Percentiles rank a stretch among this genome's conserved stretches.
phyloP scores from a whole-genome alignment of 306 rosid genomes.

The Hylodesmum podocarpum region DNA sequence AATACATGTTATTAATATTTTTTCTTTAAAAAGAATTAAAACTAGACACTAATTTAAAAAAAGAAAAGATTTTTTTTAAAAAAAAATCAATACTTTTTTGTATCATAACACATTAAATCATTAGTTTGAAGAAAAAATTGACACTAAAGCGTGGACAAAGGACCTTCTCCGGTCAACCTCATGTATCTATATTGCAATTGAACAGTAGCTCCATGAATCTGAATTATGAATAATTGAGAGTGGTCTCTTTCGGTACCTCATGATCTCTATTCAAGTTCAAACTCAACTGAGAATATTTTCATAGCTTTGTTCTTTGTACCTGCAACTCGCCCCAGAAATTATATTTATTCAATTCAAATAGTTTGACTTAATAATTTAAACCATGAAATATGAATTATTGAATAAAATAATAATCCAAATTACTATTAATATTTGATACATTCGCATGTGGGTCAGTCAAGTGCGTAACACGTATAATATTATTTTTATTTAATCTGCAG shows the following conservation, averaged over 20 bases:
- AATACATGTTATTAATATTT: not conserved
- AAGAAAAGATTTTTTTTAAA: not conserved
- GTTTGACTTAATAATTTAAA: too few relatives aligned
- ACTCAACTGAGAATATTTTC: not conserved
- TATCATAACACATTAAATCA: not conserved
- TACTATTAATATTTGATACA: not conserved
- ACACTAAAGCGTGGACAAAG: not conserved
- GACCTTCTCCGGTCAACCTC: not conserved
- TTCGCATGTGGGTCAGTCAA: not conserved
- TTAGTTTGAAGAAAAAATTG: not conserved
- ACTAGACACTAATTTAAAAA: not conserved
- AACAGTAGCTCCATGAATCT: not conserved
- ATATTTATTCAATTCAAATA: not conserved
- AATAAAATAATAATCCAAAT: not conserved
- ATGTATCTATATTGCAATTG: not conserved
- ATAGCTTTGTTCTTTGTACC: not conserved
- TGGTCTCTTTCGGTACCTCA: not conserved
- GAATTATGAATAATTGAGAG: not conserved
- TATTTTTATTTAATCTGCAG: not conserved
- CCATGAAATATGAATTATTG: not conserved
- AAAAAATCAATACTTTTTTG: not conserved
- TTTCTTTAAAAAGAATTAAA: not conserved
- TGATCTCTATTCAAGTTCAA: not conserved
- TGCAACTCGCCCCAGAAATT: not conserved
- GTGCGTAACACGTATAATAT: constrained; percentile 24